Evolutionary conservation across 768 basidiomycete genomes (phyloP).

Genomic region (Daedaleopsis sinensis): DNA sequence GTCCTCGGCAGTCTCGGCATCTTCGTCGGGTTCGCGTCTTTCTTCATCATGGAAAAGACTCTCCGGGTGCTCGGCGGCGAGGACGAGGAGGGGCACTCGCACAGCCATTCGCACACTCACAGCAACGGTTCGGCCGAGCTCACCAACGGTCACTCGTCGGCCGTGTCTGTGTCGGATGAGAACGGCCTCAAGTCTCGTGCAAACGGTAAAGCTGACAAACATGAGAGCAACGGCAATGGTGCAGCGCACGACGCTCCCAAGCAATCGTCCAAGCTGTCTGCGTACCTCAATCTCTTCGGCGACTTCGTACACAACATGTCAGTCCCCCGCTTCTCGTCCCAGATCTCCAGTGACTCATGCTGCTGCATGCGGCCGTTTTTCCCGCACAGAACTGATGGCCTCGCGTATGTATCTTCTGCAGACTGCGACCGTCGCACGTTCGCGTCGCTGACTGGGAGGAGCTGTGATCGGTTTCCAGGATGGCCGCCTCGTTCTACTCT

Average conservation of each 20-base stretch:
- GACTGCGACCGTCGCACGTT: constrained; percentile 15
- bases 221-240: constrained; percentile 22
- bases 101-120: constrained; percentile 66
- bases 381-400: constrained; percentile 77
- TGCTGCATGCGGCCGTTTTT: constrained; percentile 8
- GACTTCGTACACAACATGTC: constrained; percentile 96
- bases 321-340: constrained; percentile 26
- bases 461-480: constrained; percentile 45
- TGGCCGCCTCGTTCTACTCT: constrained; percentile 98
- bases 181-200: constrained; percentile 55
- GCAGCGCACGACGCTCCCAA: constrained; percentile 30
- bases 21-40: constrained; percentile 84
- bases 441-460: constrained; percentile 5
- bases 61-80: constrained; percentile 77
- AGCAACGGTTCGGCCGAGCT: constrained; percentile 39
- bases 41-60: constrained; percentile 94
- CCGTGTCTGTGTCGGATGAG: constrained; percentile 43
- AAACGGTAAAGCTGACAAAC: constrained; percentile 34
- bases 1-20: constrained; percentile 62
- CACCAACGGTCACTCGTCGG: constrained; percentile 46
- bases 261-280: constrained; percentile 82
- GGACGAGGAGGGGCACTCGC: constrained; percentile 50
- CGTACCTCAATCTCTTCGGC: constrained; percentile 91
- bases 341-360: background rate
- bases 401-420: constrained; percentile 60